Evolutionary conservation across 2,329 filamentous ascomycete species (phyloP).

Genomic region (Camptophora hylomeconis): DNA sequence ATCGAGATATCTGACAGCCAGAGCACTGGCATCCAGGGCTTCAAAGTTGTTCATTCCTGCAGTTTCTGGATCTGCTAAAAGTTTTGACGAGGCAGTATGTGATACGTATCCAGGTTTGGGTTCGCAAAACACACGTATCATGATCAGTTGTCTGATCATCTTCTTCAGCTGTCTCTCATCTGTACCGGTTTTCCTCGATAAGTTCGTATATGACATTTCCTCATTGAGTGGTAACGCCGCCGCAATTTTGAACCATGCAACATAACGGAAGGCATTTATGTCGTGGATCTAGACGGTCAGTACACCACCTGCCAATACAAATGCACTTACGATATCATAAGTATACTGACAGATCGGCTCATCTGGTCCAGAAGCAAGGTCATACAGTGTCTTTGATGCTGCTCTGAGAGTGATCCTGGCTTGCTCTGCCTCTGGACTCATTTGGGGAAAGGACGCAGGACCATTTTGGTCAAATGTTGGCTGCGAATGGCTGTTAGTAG

Average conservation of each 20-base stretch:
- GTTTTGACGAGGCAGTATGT: slow-evolving; percentile 12
- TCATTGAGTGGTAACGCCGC: slow-evolving; percentile 7
- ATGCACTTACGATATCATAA: slow-evolving; percentile 12
- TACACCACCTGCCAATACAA: too few species aligned
- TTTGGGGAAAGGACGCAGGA: slow-evolving; percentile 8
- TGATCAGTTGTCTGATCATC: slow-evolving; percentile 12
- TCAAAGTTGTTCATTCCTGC: slow-evolving; percentile 9
- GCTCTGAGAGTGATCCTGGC: slow-evolving; percentile 15
- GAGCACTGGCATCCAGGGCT: slow-evolving; percentile 6
- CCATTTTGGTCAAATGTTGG: slow-evolving; percentile 12
- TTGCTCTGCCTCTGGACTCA: slow-evolving; percentile 9
- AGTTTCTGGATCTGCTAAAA: slow-evolving; percentile 8
- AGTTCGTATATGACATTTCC: slow-evolving; percentile 10
- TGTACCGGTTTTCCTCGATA: slow-evolving; percentile 6
- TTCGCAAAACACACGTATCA: slow-evolving; percentile 11
- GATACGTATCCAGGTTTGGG: slow-evolving; percentile 7
- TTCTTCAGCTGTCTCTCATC: slow-evolving; percentile 9
- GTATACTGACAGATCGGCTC: slow-evolving; percentile 9
- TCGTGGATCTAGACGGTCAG: slow-evolving; percentile 12
- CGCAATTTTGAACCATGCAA: slow-evolving; percentile 8
- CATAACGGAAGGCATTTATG: slow-evolving; percentile 13
- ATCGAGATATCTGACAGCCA: slow-evolving; percentile 14
- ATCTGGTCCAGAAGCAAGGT: slow-evolving; percentile 17
- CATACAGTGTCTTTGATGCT: slow-evolving; percentile 15
- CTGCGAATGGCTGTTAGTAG: slow-evolving; percentile 8